Base-by-base conservation (phyloP, 192 early-diverging fungal genomes). In the Dispira parvispora region DNA sequence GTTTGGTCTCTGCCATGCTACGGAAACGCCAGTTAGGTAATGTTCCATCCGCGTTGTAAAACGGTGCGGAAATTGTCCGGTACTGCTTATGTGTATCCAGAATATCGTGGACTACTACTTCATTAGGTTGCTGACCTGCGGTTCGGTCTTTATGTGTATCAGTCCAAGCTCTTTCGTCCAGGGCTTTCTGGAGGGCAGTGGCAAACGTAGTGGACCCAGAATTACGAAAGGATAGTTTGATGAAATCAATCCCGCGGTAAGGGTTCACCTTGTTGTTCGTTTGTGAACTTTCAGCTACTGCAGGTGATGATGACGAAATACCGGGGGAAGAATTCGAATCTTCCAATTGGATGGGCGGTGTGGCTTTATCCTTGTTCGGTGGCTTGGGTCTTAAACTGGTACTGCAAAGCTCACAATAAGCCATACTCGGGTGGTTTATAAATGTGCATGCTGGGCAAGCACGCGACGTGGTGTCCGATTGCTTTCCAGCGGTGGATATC, bases 361-460 rank as follows among this genome's bases (percentile, higher is more conserved):
- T 38, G 6, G 32, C 6, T 38, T 38, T 38, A 38, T 38, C 32
- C 32, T 38, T 38, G 32, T 38, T 38, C 32, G 32, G n/a, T n/a
- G n/a, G 6, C 32, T 38, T 38, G 32, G 50, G 50, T 26, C 26
- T 52, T 26, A 52, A 52, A 25, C 20, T 20, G 27, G 55, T 57
- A 44, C n/a, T 44, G 42, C 58, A 61, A 14, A 61, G 43, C 28
- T 61, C 58, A 61, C 58, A 61, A 44, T 43, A 14, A n/a, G 16
- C 26, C 58, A 61, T 61, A 43, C 38, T 43, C 8, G 43, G 58
- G n/a, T 61, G 58, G 42, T 61, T 61, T n/a, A 32, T n/a, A 44
- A 61, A 61, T 8, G 58, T 61, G n/a, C 58, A 61, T 3, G 58
- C 58, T 12, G 58, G 58, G 16, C 58, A 61, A 43, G 58, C 58